Evolutionary conservation across 257 asterid genomes (phyloP).

Genomic region (Sherardia arvensis): DNA sequence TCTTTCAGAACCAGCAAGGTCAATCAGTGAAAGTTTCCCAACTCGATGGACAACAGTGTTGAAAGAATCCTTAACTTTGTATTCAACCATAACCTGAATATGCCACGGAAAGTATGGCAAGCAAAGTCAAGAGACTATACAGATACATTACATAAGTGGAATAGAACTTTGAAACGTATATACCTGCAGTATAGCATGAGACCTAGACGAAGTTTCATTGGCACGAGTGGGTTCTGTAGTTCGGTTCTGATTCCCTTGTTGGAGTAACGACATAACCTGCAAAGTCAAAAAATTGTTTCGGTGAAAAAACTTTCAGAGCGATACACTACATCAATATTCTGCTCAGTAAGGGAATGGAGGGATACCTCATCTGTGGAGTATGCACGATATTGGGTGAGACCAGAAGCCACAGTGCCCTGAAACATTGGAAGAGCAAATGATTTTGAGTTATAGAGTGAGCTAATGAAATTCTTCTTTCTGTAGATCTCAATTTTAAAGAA

Average conservation of each 20-base stretch:
- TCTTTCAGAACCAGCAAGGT: slow-evolving; percentile 78
- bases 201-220: slow-evolving; percentile 60
- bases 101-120: not conserved
- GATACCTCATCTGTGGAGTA: slow-evolving; percentile 53
- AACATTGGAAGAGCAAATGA: slow-evolving; percentile 6
- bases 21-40: slow-evolving; percentile 61
- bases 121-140: not conserved
- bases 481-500: not conserved
- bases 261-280: slow-evolving; percentile 62
- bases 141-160: not conserved
- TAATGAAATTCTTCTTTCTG: not conserved
- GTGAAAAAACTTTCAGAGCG: not conserved
- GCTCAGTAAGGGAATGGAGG: slow-evolving; percentile 1
- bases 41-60: slow-evolving; percentile 29
- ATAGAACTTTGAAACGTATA: not conserved
- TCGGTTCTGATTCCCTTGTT: slow-evolving; percentile 54
- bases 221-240: slow-evolving; percentile 63
- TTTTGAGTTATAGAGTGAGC: not conserved
- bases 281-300: not conserved
- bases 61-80: slow-evolving; percentile 34
- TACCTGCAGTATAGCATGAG: slow-evolving; percentile 69
- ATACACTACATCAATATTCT: not conserved
- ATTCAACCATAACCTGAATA: slow-evolving; percentile 39
- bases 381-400: slow-evolving; percentile 56
- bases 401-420: slow-evolving; percentile 58